These are phyloP conservation scores for Xenoacremonium recifei DNA, from an alignment of 2,329 filamentous ascomycete genomes.

Conservation along the genomic window DNA sequence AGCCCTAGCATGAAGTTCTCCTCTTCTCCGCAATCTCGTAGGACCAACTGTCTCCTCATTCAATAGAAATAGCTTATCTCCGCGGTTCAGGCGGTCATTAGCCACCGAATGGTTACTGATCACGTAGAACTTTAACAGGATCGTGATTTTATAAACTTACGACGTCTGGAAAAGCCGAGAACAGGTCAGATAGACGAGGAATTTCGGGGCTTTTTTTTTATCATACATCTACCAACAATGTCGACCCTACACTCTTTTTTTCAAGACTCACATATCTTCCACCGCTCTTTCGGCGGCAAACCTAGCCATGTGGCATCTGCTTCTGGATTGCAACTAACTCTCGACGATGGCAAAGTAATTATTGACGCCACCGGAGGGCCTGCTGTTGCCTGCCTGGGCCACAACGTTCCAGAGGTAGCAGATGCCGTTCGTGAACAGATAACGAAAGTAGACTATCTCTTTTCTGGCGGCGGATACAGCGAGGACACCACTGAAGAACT, in stretches of 20 bases:
- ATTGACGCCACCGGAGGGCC: conserved; percentile 1
- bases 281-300: neutral
- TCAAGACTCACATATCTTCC: conserved; percentile 1
- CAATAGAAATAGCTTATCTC: too few relatives aligned
- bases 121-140: neutral
- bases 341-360: conserved; percentile 1
- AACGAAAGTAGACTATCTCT: conserved; percentile 9
- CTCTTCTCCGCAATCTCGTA: too few relatives aligned
- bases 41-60: too few relatives aligned
- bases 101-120: too few relatives aligned
- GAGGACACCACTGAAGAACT: conserved; percentile 27
- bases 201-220: neutral
- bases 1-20: too few relatives aligned
- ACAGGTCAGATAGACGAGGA: neutral
- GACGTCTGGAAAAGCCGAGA: neutral
- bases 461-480: conserved; percentile 14
- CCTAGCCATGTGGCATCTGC: conserved; percentile 1
- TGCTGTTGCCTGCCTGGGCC: neutral
- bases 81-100: too few relatives aligned
- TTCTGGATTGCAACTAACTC: neutral
- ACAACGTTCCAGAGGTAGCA: neutral
- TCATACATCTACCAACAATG: neutral
- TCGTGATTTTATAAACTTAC: neutral
- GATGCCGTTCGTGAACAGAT: conserved; percentile 3
- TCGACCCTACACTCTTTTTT: neutral